Conservation (phyloP, 192 early-diverging fungal species). For the Phycomyces nitens region DNA sequence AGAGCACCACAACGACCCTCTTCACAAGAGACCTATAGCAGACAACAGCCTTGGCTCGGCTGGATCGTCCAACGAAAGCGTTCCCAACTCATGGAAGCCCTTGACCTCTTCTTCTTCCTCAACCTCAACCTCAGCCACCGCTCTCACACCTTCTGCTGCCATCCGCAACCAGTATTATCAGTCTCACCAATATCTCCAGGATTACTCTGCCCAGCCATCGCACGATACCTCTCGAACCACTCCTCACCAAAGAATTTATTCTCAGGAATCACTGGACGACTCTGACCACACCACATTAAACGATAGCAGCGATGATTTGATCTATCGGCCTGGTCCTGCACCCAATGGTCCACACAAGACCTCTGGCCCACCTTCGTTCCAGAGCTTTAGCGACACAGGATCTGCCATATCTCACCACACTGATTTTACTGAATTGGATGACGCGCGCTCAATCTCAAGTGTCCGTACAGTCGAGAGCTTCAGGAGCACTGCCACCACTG, state of each 20-base stretch:
- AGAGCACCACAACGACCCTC: neutral
- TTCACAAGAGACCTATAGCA: neutral
- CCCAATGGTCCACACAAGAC: neutral
- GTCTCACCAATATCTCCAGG: slow-evolving; percentile 12
- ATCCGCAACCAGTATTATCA: slow-evolving; percentile 32
- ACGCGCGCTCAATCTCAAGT: slow-evolving; percentile 19
- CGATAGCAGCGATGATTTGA: slow-evolving; percentile 12
- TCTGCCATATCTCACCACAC: slow-evolving; percentile 24
- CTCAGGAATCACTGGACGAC: neutral
- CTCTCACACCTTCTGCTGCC: slow-evolving; percentile 27
- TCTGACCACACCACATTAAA: neutral
- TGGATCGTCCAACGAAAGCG: neutral
- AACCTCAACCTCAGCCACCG: neutral
- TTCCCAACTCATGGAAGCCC: neutral
- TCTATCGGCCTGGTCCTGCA: slow-evolving; percentile 18
- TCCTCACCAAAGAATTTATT: neutral
- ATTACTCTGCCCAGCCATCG: neutral
- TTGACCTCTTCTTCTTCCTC: neutral
- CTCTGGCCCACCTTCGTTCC: slow-evolving; percentile 4
- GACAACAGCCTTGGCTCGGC: neutral
- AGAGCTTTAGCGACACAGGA: slow-evolving; percentile 14
- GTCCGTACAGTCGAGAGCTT: slow-evolving; percentile 14
- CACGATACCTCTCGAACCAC: neutral
- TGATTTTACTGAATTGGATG: slow-evolving; percentile 21
- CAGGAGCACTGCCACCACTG: neutral